A percentile compares a stretch with the other conserved stretches of the same genome.
These are phyloP conservation scores for Penicillium diatomitis DNA, from an alignment of 495 filamentous ascomycete genomes.

Conservation along the genomic window DNA sequence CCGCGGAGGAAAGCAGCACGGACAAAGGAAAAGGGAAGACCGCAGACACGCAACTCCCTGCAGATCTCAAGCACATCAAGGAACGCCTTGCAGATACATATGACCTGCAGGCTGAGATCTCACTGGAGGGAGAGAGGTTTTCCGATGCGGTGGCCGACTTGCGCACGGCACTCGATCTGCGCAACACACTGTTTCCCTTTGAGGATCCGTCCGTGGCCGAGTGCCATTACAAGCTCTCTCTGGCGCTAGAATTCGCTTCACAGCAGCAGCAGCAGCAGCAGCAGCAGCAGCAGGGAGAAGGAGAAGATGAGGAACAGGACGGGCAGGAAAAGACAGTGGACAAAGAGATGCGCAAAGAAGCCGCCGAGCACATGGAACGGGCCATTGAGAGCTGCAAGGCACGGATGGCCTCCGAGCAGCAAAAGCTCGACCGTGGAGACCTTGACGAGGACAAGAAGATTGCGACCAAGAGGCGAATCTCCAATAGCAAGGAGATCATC, in stretches of 20 bases:
- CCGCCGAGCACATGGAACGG: slow-evolving; percentile 65
- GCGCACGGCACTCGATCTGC: slow-evolving; percentile 62
- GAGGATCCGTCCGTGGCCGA: slow-evolving; percentile 82
- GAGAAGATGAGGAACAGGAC: slow-evolving; percentile 22
- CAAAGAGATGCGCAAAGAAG: slow-evolving; percentile 62
- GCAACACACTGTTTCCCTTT: slow-evolving; percentile 62
- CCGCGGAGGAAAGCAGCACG: slow-evolving; percentile 33
- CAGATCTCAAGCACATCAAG: slow-evolving; percentile 53
- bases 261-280: slow-evolving; percentile 56
- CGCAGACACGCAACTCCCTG: slow-evolving; percentile 26
- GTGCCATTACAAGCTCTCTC: slow-evolving; percentile 89
- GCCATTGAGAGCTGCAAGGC: slow-evolving; percentile 72
- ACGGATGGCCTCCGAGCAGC: slow-evolving; percentile 66
- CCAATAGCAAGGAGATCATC: slow-evolving; percentile 79
- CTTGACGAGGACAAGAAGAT: slow-evolving; percentile 37
- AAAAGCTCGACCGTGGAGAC: slow-evolving; percentile 47
- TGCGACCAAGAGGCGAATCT: slow-evolving; percentile 54
- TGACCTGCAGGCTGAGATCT: slow-evolving; percentile 88
- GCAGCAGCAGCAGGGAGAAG: slow-evolving; percentile 37
- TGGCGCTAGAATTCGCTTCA: slow-evolving; percentile 88
- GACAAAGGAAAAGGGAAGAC: slow-evolving; percentile 41
- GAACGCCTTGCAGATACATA: slow-evolving; percentile 84
- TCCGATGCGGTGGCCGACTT: slow-evolving; percentile 71
- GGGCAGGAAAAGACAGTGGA: slow-evolving; percentile 41
- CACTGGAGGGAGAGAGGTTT: slow-evolving; percentile 87